Conservation (phyloP, 495 filamentous ascomycete species). For the Daldinia concentrica region DNA sequence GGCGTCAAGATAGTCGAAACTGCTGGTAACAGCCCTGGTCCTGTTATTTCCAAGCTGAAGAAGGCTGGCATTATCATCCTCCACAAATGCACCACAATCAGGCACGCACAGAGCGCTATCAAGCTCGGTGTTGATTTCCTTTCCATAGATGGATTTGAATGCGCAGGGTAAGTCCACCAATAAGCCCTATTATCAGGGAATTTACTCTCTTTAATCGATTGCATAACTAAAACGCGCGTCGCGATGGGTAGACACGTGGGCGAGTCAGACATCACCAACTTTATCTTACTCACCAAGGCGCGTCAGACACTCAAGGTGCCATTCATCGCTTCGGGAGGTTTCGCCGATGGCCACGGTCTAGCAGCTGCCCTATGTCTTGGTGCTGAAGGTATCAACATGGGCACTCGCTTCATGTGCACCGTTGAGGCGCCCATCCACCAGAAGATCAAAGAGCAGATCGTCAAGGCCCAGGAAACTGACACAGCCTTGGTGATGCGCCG, state of each 20-base stretch:
- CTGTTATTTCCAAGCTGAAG: slow-evolving; percentile 90
- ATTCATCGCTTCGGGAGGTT: slow-evolving; percentile 95
- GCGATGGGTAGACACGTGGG: slow-evolving; percentile 69
- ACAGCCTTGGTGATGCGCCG: slow-evolving; percentile 87
- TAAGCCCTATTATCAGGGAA: slow-evolving; percentile 9
- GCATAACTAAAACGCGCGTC: slow-evolving; percentile 24
- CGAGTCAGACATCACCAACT: slow-evolving; percentile 96
- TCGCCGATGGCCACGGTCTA: slow-evolving; percentile 93
- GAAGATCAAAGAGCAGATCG: slow-evolving; percentile 93
- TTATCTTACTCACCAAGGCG: slow-evolving; percentile 88
- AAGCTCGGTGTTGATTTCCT: slow-evolving; percentile 97
- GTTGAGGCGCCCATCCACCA: slow-evolving; percentile 90
- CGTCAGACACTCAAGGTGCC: slow-evolving; percentile 85
- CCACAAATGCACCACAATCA: slow-evolving; percentile 97
- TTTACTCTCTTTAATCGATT: slow-evolving; percentile 9
- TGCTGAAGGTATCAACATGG: slow-evolving; percentile 97
- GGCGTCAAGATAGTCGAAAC: slow-evolving; percentile 96
- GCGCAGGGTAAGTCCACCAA: slow-evolving; percentile 75
- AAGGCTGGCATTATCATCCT: slow-evolving; percentile 78
- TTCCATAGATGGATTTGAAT: slow-evolving; percentile 97
- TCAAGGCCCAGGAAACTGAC: slow-evolving; percentile 87
- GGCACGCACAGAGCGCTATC: slow-evolving; percentile 89
- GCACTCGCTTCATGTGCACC: slow-evolving; percentile 93
- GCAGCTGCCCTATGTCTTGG: slow-evolving; percentile 92
- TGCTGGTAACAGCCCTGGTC: slow-evolving; percentile 92